phyloP scores from a whole-genome alignment of 2,329 filamentous ascomycete genomes.

The Pseudohalonectria lignicola region DNA sequence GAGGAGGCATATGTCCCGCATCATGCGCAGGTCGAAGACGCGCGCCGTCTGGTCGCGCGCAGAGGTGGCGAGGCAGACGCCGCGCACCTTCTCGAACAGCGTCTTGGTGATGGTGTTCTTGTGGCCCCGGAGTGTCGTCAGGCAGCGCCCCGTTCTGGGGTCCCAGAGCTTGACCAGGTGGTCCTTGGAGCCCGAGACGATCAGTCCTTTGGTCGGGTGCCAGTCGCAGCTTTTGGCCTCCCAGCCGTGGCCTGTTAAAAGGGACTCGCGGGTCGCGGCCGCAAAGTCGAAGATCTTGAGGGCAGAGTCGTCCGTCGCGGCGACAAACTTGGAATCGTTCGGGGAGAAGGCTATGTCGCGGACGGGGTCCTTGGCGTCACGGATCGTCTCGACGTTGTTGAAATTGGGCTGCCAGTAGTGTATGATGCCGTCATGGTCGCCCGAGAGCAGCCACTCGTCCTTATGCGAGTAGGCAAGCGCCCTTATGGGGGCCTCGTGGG shows the following conservation, averaged over 20 bases:
- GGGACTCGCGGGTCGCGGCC: conserved; percentile 69
- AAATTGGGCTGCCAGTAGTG: conserved; percentile 99
- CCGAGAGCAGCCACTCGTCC: conserved; percentile 93
- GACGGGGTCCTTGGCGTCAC: conserved; percentile 82
- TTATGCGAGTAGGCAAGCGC: conserved; percentile 84
- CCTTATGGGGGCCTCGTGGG: conserved; percentile 80
- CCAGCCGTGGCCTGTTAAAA: conserved; percentile 90
- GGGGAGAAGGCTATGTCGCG: conserved; percentile 88
- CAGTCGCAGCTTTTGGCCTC: conserved; percentile 95
- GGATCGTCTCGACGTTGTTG: conserved; percentile 93
- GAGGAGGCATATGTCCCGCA: conserved; percentile 91
- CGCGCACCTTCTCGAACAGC: conserved; percentile 76
- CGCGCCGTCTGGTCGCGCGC: conserved; percentile 87
- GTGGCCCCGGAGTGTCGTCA: conserved; percentile 91
- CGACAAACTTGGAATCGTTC: conserved; percentile 91
- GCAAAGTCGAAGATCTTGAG: conserved; percentile 97
- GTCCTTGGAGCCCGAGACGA: conserved; percentile 95
- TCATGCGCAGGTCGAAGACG: conserved; percentile 93
- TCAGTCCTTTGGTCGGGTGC: conserved; percentile 88
- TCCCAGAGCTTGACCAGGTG: conserved; percentile 98
- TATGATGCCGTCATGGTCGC: conserved; percentile 87
- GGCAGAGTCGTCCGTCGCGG: conserved; percentile 85
- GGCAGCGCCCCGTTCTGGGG: conserved; percentile 76
- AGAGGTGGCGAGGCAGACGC: conserved; percentile 78
- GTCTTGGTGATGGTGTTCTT: conserved; percentile 97